Conservation (phyloP, 768 basidiomycete species). For the Holtermanniella nyarrowii region DNA sequence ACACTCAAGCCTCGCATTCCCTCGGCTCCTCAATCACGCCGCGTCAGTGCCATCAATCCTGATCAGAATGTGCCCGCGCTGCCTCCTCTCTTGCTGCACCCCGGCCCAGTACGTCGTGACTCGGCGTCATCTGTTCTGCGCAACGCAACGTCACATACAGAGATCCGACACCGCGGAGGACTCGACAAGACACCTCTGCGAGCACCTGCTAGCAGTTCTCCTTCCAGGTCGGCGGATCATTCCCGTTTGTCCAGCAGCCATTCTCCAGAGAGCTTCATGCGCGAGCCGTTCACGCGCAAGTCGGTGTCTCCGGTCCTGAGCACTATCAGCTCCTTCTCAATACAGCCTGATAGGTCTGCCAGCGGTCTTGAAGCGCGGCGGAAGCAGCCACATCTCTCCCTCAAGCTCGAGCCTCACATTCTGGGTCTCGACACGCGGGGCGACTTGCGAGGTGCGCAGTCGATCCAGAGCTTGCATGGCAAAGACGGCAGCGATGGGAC, state of each 20-base stretch:
- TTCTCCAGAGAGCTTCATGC: not conserved
- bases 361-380: slow-evolving; percentile 36
- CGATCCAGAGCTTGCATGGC: not conserved
- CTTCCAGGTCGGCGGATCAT: slow-evolving; percentile 21
- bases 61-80: not conserved
- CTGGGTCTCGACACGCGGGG: slow-evolving; percentile 7
- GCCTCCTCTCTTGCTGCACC: slow-evolving; percentile 14
- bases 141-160: slow-evolving; percentile 22
- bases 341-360: slow-evolving; percentile 6
- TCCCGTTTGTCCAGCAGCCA: slow-evolving; percentile 5
- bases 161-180: slow-evolving; percentile 10
- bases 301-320: not conserved
- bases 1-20: slow-evolving; percentile 15
- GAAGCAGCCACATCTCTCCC: slow-evolving; percentile 33
- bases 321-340: not conserved
- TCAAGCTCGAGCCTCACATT: slow-evolving; percentile 33
- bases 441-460: slow-evolving; percentile 1
- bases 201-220: slow-evolving; percentile 11
- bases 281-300: not conserved
- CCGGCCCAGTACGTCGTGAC: slow-evolving; percentile 12
- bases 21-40: slow-evolving; percentile 28
- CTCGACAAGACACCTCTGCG: not conserved
- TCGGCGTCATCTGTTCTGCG: slow-evolving; percentile 11
- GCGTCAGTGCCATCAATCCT: slow-evolving; percentile 18
- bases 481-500: not conserved